Base-by-base conservation (phyloP, 345 rosid species). In the Psidium friedrichsthalianum region DNA sequence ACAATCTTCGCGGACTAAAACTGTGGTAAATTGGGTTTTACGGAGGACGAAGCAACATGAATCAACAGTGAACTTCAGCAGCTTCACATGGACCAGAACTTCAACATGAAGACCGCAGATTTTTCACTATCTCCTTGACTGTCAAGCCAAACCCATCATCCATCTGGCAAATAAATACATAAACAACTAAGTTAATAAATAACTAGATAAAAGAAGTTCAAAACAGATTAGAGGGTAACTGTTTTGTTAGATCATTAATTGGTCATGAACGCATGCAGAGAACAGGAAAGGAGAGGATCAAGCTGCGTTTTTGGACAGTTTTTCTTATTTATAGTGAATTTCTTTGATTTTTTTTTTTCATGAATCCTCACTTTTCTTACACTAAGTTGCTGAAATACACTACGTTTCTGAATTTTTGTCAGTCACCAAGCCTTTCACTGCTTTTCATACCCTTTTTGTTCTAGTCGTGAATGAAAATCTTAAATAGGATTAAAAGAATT, bases 51-150 rank as follows among this genome's bases (percentile, higher is more conserved):
- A 18, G 80, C 47, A 69, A 36, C 80, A 21, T 36, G 13, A 69
- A 36, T 15, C 47, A 36, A 9, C 80, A 36, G 20, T 36, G 47
- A 32, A 18, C 80, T 18, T 36, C 80, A 20, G 36, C 80, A 36
- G 42, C 47, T 69, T 69, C 47, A 36, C 21, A 11, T 36, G 80
- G 32, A 16, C 78, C 78, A 32, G 78, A 36, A 69, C 47, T 69
- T 32, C 80, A 36, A 36, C 44, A 69, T 29, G 84, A 69, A 69
- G 80, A 69, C 25, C 88, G 87, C 14, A 90, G 83, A n/a, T 86
- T 90, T 49, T 58, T 86, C 83, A 88, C 87, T 13, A 91, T 51
- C 80, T 88, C 91, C 84, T 87, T 88, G 24, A 83, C 74, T 29
- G 88, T 78, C 84, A 83, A 69, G 59, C 52, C 58, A 58, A 86